These are phyloP conservation scores for Colletotrichum aenigma DNA, from an alignment of 2,329 filamentous ascomycete genomes.

Conservation along the genomic window DNA sequence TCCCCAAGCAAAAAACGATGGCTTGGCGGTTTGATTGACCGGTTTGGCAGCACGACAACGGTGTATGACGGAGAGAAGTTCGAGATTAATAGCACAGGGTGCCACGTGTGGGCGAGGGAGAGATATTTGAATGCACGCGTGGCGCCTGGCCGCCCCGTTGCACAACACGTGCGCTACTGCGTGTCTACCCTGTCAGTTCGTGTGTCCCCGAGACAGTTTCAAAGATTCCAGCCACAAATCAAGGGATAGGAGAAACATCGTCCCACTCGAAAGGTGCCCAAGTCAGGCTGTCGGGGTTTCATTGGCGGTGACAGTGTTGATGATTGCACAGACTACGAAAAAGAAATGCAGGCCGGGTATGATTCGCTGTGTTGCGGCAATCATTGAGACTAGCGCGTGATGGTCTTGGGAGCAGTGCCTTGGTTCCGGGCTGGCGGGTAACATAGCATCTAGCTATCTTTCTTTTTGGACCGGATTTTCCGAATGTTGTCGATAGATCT, in stretches of 20 bases:
- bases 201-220: neutral
- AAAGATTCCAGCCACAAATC: neutral
- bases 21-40: neutral
- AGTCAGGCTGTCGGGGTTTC: neutral
- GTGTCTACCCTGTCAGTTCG: neutral
- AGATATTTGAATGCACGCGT: neutral
- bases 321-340: neutral
- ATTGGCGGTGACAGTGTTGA: neutral
- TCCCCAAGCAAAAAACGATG: neutral
- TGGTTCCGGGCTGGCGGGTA: neutral
- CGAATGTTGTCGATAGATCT: neutral
- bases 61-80: neutral
- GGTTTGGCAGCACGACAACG: neutral
- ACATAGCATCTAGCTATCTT: neutral
- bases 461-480: neutral
- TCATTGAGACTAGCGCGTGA: neutral
- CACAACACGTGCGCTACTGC: neutral
- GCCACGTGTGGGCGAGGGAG: neutral
- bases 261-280: neutral
- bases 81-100: neutral
- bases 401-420: neutral
- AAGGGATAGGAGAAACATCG: neutral
- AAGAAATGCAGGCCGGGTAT: neutral
- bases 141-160: neutral
- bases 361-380: neutral